A percentile compares a stretch with the other conserved stretches of the same genome.
These are phyloP conservation scores for Aspergillus heteromorphus DNA, from an alignment of 495 filamentous ascomycete genomes.

Conservation along the genomic window DNA sequence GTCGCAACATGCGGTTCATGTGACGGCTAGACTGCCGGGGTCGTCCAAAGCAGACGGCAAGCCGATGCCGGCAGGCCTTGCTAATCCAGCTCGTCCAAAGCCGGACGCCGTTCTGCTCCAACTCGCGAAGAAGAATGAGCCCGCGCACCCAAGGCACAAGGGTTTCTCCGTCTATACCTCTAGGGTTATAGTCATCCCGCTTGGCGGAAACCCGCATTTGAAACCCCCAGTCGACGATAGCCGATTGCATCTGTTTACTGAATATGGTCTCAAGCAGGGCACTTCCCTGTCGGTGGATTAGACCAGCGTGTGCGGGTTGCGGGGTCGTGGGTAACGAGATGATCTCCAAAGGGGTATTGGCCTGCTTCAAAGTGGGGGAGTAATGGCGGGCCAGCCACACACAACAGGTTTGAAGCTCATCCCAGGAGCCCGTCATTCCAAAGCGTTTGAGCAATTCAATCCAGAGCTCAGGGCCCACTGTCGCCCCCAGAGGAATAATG, in stretches of 20 bases:
- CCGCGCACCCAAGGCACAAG: slow-evolving; percentile 46
- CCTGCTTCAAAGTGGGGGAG: slow-evolving; percentile 8
- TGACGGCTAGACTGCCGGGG: slow-evolving; percentile 22
- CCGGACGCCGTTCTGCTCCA: slow-evolving; percentile 42
- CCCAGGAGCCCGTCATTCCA: slow-evolving; percentile 34
- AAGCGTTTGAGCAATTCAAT: slow-evolving; percentile 38
- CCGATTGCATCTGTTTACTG: slow-evolving; percentile 38
- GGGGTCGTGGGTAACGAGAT: not conserved
- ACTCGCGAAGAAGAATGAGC: slow-evolving; percentile 43
- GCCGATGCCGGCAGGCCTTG: slow-evolving; percentile 41
- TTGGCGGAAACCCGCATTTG: slow-evolving; percentile 26
- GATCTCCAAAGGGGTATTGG: not conserved
- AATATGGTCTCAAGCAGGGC: slow-evolving; percentile 42
- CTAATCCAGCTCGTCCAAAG: slow-evolving; percentile 32
- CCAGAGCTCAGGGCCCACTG: slow-evolving; percentile 34
- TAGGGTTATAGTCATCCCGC: slow-evolving; percentile 1
- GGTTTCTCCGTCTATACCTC: slow-evolving; percentile 7
- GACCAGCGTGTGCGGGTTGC: not conserved
- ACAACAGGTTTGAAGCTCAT: slow-evolving; percentile 32
- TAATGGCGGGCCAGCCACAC: slow-evolving; percentile 42
- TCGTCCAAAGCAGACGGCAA: slow-evolving; percentile 45
- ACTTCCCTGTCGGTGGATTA: not conserved
- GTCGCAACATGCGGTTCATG: slow-evolving; percentile 33
- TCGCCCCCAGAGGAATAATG: slow-evolving; percentile 24
- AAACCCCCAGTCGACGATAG: slow-evolving; percentile 58